phyloP scores from a whole-genome alignment of 1,284 basidiomycete species.

The Cerrena zonata region DNA sequence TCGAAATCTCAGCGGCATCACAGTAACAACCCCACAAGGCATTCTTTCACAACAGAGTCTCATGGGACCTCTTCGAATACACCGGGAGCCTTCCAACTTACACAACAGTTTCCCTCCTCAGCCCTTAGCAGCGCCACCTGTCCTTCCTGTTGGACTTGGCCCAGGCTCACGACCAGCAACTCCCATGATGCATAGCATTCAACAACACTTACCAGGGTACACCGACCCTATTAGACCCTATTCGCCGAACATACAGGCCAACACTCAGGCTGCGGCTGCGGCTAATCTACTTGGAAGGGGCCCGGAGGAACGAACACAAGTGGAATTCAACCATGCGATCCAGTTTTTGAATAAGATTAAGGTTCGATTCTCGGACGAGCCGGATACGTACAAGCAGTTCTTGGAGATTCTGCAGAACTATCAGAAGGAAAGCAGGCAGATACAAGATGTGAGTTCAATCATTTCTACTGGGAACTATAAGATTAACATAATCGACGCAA shows the following conservation, averaged over 20 bases:
- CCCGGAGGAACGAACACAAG: conserved; percentile 34
- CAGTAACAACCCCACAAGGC: conserved; percentile 89
- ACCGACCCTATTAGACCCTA: conserved; percentile 19
- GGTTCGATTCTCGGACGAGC: conserved; percentile 84
- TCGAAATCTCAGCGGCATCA: conserved; percentile 79
- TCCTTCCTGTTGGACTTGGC: conserved; percentile 26
- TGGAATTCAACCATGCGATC: conserved; percentile 96
- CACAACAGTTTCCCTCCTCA: conserved; percentile 18
- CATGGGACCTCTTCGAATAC: conserved; percentile 27
- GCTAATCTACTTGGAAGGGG: conserved; percentile 38
- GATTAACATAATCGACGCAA: conserved; percentile 8
- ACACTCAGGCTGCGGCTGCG: conserved; percentile 57
- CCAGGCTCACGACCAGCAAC: conserved; percentile 26
- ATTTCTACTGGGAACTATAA: conserved; percentile 1
- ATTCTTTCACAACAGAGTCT: conserved; percentile 63
- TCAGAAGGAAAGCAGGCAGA: conserved; percentile 87
- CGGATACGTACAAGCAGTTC: conserved; percentile 96
- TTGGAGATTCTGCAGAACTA: conserved; percentile 96
- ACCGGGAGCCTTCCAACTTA: conserved; percentile 19
- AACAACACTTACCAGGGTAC: conserved; percentile 13
- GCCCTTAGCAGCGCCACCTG: conserved; percentile 25
- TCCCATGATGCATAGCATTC: conserved; percentile 16
- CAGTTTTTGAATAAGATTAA: conserved; percentile 99
- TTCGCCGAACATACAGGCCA: conserved; percentile 23
- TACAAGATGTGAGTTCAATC: conserved; percentile 70